Evolutionary conservation across 352 stramenopile genomes (phyloP).

Genomic region (Saprolegnia parasitica): DNA sequence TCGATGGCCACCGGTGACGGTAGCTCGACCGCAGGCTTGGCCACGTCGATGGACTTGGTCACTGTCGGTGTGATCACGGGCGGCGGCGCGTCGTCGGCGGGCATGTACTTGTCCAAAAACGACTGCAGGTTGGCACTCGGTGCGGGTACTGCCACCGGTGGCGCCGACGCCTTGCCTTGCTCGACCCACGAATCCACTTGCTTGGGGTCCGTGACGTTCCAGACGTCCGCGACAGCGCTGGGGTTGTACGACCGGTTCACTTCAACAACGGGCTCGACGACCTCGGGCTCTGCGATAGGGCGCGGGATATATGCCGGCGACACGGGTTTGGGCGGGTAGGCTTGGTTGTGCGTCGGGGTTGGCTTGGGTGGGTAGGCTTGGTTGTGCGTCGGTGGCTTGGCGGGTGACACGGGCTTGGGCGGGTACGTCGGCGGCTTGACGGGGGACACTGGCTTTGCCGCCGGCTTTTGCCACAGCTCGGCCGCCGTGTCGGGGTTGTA

Average conservation of each 20-base stretch:
- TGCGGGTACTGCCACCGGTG: not conserved
- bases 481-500: conserved; percentile 7
- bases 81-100: not conserved
- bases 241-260: not conserved
- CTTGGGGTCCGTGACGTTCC: not conserved
- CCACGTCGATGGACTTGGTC: not conserved
- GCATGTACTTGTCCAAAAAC: conserved; percentile 25
- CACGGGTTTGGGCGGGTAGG: not conserved
- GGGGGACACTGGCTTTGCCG: too few relatives aligned
- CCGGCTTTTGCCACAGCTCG: not conserved
- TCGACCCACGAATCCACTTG: not conserved
- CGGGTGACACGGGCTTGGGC: too few relatives aligned
- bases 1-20: not conserved
- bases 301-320: not conserved
- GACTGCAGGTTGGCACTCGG: conserved; percentile 17
- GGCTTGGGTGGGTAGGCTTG: not conserved
- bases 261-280: not conserved
- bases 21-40: not conserved
- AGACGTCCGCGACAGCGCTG: not conserved
- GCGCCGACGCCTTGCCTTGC: not conserved
- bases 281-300: not conserved
- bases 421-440: too few relatives aligned
- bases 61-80: not conserved
- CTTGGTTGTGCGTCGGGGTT: too few relatives aligned
- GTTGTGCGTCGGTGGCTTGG: too few relatives aligned